phyloP scores from a whole-genome alignment of 345 rosid species.

The Ceriops zippeliana region DNA sequence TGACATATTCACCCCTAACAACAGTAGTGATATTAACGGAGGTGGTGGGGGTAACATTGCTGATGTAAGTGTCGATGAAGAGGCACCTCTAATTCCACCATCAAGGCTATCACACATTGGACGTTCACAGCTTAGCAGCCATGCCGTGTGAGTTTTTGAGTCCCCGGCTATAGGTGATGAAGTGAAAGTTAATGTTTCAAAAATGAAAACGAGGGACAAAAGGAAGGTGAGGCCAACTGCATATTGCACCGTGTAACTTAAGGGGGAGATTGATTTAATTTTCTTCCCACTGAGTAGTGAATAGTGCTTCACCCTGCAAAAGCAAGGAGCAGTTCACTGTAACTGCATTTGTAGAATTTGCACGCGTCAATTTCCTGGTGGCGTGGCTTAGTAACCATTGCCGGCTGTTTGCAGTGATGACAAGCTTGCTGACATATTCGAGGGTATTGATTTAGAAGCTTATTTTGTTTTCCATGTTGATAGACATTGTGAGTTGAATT shows the following conservation, averaged over 20 bases:
- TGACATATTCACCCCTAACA: constrained; percentile 55
- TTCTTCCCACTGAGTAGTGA: constrained; percentile 4
- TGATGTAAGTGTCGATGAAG: constrained; percentile 60
- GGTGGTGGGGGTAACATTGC: constrained; percentile 30
- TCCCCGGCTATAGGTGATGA: constrained; percentile 3
- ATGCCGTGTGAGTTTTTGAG: constrained; percentile 24
- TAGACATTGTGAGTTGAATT: not conserved
- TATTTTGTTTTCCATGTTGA: not conserved
- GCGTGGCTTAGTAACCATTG: constrained; percentile 5
- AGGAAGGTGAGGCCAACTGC: not conserved
- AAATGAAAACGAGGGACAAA: not conserved
- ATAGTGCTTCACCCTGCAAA: not conserved
- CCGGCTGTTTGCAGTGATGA: too few relatives aligned
- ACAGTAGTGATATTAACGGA: constrained; percentile 34
- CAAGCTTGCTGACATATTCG: not conserved
- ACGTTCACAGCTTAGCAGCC: constrained; percentile 48
- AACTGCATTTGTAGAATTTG: constrained; percentile 9
- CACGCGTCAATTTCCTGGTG: constrained; percentile 1
- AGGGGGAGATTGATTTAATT: not conserved
- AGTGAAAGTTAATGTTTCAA: not conserved
- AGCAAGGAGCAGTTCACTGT: constrained; percentile 6
- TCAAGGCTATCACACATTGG: constrained; percentile 77
- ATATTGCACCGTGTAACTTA: not conserved
- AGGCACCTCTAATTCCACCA: constrained; percentile 70
- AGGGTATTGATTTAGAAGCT: not conserved